phyloP scores from a whole-genome alignment of 2,329 filamentous ascomycete species.

The Magnaporthales sp. region DNA sequence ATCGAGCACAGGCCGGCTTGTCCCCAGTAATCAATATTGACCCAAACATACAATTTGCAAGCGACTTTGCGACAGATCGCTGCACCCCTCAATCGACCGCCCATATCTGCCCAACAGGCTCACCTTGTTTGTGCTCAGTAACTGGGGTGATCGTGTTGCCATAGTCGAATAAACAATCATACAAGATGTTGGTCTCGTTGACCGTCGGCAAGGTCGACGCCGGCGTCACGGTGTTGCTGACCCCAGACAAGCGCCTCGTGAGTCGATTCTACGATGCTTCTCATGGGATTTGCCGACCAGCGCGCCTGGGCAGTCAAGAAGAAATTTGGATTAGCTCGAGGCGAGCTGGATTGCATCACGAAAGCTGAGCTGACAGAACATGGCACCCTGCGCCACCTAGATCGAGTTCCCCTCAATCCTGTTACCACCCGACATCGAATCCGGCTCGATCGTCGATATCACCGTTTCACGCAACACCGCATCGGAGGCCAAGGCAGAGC shows the following conservation, averaged over 20 bases:
- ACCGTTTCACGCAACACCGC: constrained; percentile 79
- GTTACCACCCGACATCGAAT: constrained; percentile 87
- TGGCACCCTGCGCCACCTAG: constrained; percentile 37
- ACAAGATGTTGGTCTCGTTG: constrained; percentile 84
- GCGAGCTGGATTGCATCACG: neutral
- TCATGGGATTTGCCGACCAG: neutral
- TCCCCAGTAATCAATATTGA: neutral
- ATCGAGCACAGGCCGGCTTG: neutral
- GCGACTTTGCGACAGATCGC: neutral
- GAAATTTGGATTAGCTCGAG: neutral
- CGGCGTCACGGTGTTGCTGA: constrained; percentile 92
- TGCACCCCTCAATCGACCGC: neutral
- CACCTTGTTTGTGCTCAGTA: neutral
- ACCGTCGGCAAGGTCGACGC: constrained; percentile 99
- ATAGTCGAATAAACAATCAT: neutral
- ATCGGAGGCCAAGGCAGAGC: constrained; percentile 67
- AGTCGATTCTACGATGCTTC: constrained; percentile 22
- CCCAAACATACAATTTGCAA: neutral
- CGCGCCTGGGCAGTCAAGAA: neutral
- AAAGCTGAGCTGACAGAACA: neutral
- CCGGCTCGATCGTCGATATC: constrained; percentile 96
- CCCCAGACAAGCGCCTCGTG: constrained; percentile 93
- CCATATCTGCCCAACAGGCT: neutral
- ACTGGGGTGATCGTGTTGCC: neutral
- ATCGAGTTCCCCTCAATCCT: constrained; percentile 99